A percentile compares a stretch with the other conserved stretches of the same genome.
phyloP scores from a whole-genome alignment of 495 filamentous ascomycete species.

The Penicillium pulvis region DNA sequence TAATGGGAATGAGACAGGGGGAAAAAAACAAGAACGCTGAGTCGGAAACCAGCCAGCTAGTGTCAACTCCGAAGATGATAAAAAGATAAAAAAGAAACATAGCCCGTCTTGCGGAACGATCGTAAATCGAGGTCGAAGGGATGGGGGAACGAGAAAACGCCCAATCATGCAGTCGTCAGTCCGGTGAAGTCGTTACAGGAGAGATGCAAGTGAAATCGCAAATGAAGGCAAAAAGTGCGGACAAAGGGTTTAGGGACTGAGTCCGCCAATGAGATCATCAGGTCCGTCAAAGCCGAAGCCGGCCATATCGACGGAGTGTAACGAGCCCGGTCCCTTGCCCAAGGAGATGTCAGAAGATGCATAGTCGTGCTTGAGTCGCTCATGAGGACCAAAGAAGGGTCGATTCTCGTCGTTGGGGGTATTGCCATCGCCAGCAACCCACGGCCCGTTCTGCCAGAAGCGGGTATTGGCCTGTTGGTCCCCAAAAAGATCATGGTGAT shows the following conservation, averaged over 20 bases:
- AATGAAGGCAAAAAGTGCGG: conserved; percentile 25
- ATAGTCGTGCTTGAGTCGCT: conserved; percentile 53
- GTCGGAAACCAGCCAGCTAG: conserved; percentile 42
- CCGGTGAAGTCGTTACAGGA: conserved; percentile 51
- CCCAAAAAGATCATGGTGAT: conserved; percentile 52
- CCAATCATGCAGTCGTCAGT: conserved; percentile 53
- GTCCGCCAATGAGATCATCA: conserved; percentile 40
- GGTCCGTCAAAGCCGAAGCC: conserved; percentile 47
- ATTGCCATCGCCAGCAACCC: conserved; percentile 50
- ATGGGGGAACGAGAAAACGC: conserved; percentile 37
- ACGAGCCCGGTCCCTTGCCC: conserved; percentile 47
- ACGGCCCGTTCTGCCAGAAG: conserved; percentile 52
- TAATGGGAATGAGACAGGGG: conserved; percentile 2
- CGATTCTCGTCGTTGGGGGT: conserved; percentile 52
- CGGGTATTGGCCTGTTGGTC: conserved; percentile 53
- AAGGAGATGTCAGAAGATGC: conserved; percentile 52
- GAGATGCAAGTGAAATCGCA: conserved; percentile 39
- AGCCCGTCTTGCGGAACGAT: conserved; percentile 29
- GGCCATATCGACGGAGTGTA: conserved; percentile 54
- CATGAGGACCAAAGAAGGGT: conserved; percentile 51
- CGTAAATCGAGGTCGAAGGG: conserved; percentile 28
- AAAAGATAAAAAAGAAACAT: conserved; percentile 19
- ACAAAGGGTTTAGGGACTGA: conserved; percentile 41
- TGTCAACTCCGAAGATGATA: conserved; percentile 34
- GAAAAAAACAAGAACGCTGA: conserved; percentile 29